Evolutionary conservation across 1,139 yeast genomes (phyloP), one percentile per base, ranked within the genome.

Genomic region (Pichia sp.): DNA sequence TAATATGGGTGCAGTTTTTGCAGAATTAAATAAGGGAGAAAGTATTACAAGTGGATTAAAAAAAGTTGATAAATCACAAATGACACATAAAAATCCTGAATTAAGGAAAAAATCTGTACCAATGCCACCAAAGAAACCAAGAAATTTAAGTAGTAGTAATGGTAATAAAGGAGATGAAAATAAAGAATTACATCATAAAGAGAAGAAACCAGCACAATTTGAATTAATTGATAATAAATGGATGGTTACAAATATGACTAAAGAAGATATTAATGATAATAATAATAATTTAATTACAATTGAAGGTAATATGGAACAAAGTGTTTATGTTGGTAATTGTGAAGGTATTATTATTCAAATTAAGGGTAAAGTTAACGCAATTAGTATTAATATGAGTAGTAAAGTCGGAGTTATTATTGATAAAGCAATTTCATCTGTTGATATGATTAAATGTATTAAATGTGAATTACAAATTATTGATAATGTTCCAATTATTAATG

Each of bases 11-110:
- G 97, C 97, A 0, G 96, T 94, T 10, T 92, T 94, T 64, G 82
- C 87, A n/a, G 95, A 87, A 54, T 71, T 94, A 51, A 90, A 83
- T 67, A 75, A 82, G 67, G 99, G 99, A 46, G 86, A 81, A 54
- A 68, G 68, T 35, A 83, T 94, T 57, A 90, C 97, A 3, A 71
- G 90, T 28, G 86, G 89, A 5, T 78, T 94, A 57, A 87, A 83
- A 62, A 92, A 92, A 66, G 97, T 92, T 37, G 97, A 89, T 55
- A 86, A 80, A 67, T 83, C 95, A 22, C 86, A 89, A 67, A 87
- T 87, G 94, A 87, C 96, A 30, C 97, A 89, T 66, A 90, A 89
- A 68, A 89, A 89, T 65, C 97, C 97, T 5, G 82, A 73, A 37
- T 70, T 87, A 56, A 82, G 95, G 60, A 73, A 75, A 56, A 77